Evolutionary conservation across 257 asterid genomes (phyloP).

Genomic region (Capsicum pubescens): DNA sequence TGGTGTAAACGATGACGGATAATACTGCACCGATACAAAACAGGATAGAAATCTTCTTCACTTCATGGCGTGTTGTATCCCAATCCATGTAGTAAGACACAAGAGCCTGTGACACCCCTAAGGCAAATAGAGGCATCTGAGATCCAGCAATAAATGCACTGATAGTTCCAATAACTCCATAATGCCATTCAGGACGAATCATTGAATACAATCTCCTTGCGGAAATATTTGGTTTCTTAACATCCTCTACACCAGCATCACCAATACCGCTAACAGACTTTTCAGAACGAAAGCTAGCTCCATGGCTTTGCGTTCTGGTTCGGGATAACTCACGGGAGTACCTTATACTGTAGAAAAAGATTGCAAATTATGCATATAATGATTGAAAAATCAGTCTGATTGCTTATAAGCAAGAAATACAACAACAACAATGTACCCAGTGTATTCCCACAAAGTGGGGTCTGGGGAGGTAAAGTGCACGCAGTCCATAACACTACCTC

Average conservation of each 20-base stretch:
- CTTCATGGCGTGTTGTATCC: conserved; percentile 84
- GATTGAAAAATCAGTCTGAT: background rate
- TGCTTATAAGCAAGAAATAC: conserved; percentile 1
- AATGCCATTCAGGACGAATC: conserved; percentile 90
- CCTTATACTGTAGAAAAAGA: conserved; percentile 49
- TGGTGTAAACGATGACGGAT: conserved; percentile 79
- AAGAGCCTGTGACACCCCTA: conserved; percentile 96
- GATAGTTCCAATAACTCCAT: conserved; percentile 74
- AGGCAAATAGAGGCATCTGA: conserved; percentile 93
- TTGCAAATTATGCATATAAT: background rate
- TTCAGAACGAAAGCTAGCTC: conserved; percentile 95
- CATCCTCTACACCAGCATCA: conserved; percentile 61
- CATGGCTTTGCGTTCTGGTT: conserved; percentile 76
- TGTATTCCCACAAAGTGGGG: too few relatives aligned
- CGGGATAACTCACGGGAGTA: conserved; percentile 83
- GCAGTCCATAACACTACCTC: too few relatives aligned
- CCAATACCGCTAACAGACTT: conserved; percentile 69
- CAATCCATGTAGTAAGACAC: conserved; percentile 98
- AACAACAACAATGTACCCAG: too few relatives aligned
- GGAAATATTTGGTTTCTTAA: conserved; percentile 52
- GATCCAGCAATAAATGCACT: conserved; percentile 91
- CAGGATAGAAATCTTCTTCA: conserved; percentile 78
- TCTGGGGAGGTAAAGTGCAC: too few relatives aligned
- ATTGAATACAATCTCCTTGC: conserved; percentile 72
- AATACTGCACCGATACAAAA: conserved; percentile 85